Percentiles rank a stretch among this genome's conserved stretches.
Conservation (phyloP, 305 asterid species). For the Fraxinus ornus region DNA sequence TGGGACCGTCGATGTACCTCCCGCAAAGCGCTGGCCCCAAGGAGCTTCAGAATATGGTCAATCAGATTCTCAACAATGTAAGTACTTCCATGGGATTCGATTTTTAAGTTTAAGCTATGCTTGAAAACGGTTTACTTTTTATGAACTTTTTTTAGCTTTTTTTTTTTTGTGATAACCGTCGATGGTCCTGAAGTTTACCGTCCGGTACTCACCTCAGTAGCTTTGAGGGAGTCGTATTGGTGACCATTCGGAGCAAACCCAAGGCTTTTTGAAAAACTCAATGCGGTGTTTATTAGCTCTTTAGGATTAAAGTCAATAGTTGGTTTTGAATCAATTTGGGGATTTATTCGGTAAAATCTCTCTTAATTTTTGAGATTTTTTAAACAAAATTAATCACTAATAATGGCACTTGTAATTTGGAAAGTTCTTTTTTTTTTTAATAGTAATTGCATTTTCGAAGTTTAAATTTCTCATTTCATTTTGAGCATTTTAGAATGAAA, state of each 20-base stretch:
- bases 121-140: neutral
- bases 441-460: neutral
- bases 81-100: neutral
- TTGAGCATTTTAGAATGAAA: neutral
- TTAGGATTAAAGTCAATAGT: neutral
- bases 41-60: conserved; percentile 82
- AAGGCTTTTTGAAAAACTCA: neutral
- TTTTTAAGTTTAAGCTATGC: neutral
- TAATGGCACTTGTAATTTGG: neutral
- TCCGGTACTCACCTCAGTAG: no score
- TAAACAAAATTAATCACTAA: neutral
- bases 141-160: neutral
- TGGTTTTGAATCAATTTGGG: neutral
- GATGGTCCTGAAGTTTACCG: no score
- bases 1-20: conserved; percentile 69
- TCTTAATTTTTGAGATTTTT: neutral
- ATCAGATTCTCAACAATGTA: conserved; percentile 70
- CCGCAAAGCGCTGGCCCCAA: conserved; percentile 76
- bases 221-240: no score
- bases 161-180: no score
- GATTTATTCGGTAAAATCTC: neutral
- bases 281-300: neutral
- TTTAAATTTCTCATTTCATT: neutral
- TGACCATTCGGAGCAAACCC: no score
- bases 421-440: neutral